Conservation (phyloP, 2,329 filamentous ascomycete genomes). For the Sarocladium oryzae region DNA sequence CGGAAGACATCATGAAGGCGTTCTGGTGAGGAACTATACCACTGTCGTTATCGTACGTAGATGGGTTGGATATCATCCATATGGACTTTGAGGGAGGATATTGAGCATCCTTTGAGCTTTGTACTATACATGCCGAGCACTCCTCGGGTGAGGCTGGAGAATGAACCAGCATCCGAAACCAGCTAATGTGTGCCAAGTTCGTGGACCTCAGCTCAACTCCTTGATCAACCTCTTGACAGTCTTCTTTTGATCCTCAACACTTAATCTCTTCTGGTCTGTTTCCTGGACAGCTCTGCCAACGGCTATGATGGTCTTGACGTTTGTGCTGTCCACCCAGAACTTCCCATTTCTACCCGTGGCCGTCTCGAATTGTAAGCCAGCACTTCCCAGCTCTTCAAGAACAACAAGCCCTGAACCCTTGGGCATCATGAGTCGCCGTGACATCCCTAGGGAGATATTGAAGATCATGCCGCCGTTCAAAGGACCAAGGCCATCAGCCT, state of each 20-base stretch:
- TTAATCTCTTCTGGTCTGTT: conserved; percentile 63
- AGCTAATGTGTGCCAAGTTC: neutral
- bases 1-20: neutral
- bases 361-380: conserved; percentile 83
- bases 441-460: conserved; percentile 70
- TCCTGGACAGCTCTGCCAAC: conserved; percentile 74
- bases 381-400: conserved; percentile 68
- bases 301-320: conserved; percentile 62
- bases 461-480: conserved; percentile 84
- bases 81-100: neutral
- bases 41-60: conserved; percentile 1
- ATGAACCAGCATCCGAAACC: neutral
- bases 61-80: neutral
- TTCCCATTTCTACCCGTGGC: conserved; percentile 88
- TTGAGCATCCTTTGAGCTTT: neutral
- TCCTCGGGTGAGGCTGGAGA: neutral
- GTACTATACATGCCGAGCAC: conserved; percentile 4
- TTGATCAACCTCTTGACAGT: conserved; percentile 61
- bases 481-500: conserved; percentile 79
- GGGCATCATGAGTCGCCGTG: conserved; percentile 67
- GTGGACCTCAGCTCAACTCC: conserved; percentile 38
- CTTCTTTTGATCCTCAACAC: conserved; percentile 62
- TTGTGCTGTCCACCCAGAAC: conserved; percentile 84
- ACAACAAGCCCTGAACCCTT: conserved; percentile 59
- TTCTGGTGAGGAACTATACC: conserved; percentile 3